Percentiles rank a stretch among this genome's conserved stretches.
phyloP scores from a whole-genome alignment of 2,329 filamentous ascomycete species.

The Colletotrichum sp. region DNA sequence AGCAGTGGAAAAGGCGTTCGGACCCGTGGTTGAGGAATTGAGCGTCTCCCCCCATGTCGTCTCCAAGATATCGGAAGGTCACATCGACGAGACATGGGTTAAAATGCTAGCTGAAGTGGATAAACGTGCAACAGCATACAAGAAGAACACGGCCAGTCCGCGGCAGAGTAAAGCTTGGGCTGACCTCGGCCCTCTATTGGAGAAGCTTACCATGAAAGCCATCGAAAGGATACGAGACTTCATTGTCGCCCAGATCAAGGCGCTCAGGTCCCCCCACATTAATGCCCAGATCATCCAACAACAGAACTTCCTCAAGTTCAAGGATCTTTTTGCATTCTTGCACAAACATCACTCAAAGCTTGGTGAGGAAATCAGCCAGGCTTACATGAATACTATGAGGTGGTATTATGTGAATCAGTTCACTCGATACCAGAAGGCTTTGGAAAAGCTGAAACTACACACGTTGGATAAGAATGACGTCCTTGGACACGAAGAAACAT shows the following conservation, averaged over 20 bases:
- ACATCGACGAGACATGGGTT: constrained; percentile 89
- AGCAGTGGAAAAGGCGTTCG: constrained; percentile 85
- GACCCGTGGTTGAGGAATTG: constrained; percentile 89
- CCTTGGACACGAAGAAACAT: constrained; percentile 77
- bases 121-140: constrained; percentile 74
- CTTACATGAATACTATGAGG: constrained; percentile 97
- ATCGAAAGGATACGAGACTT: constrained; percentile 93
- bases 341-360: constrained; percentile 82
- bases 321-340: constrained; percentile 86
- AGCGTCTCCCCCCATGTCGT: constrained; percentile 86
- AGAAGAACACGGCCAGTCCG: constrained; percentile 66
- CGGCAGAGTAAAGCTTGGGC: constrained; percentile 75
- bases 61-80: constrained; percentile 83
- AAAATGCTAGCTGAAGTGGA: constrained; percentile 85
- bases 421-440: constrained; percentile 80
- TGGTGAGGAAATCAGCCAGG: constrained; percentile 87
- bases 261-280: constrained; percentile 90
- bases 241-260: constrained; percentile 92
- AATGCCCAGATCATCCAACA: constrained; percentile 98
- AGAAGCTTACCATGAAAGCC: constrained; percentile 83
- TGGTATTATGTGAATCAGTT: constrained; percentile 98
- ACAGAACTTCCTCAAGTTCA: constrained; percentile 86
- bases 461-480: constrained; percentile 82
- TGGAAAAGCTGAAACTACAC: constrained; percentile 86
- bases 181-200: constrained; percentile 84